phyloP scores from a whole-genome alignment of 768 basidiomycete genomes.

The Podaxis sp. region DNA sequence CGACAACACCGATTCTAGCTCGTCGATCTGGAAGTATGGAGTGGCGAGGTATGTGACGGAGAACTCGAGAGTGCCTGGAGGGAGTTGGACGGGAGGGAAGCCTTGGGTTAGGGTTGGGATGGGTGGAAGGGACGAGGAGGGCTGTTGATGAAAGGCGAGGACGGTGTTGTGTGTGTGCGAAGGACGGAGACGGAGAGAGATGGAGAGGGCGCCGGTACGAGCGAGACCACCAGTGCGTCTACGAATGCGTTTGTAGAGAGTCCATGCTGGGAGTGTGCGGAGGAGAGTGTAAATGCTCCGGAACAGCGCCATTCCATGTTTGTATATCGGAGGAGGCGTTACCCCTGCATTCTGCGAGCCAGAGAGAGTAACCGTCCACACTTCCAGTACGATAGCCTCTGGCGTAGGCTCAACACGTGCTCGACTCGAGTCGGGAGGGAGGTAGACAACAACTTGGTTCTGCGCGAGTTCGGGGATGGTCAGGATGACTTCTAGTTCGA shows the following conservation, averaged over 20 bases:
- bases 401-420: slow-evolving; percentile 71
- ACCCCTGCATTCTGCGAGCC: slow-evolving; percentile 1
- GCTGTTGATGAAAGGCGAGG: slow-evolving; percentile 35
- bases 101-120: slow-evolving; percentile 53
- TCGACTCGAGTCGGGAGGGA: slow-evolving; percentile 57
- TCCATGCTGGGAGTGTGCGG: slow-evolving; percentile 77
- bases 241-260: slow-evolving; percentile 61
- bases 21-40: slow-evolving; percentile 73
- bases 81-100: slow-evolving; percentile 70
- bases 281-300: slow-evolving; percentile 74
- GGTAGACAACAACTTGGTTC: slow-evolving; percentile 74
- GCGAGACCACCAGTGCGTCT: slow-evolving; percentile 35
- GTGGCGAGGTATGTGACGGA: slow-evolving; percentile 62
- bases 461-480: slow-evolving; percentile 65
- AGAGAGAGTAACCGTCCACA: slow-evolving; percentile 14
- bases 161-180: slow-evolving; percentile 17
- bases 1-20: slow-evolving; percentile 74
- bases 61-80: slow-evolving; percentile 61
- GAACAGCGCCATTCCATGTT: slow-evolving; percentile 81
- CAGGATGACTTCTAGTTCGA: slow-evolving; percentile 49
- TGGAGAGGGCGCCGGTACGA: slow-evolving; percentile 40
- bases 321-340: slow-evolving; percentile 56
- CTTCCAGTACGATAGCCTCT: slow-evolving; percentile 41
- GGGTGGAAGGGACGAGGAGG: slow-evolving; percentile 19
- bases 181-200: slow-evolving; percentile 28